phyloP scores from a whole-genome alignment of 2,329 filamentous ascomycete genomes.

The Bimuria novae-zelandiae region DNA sequence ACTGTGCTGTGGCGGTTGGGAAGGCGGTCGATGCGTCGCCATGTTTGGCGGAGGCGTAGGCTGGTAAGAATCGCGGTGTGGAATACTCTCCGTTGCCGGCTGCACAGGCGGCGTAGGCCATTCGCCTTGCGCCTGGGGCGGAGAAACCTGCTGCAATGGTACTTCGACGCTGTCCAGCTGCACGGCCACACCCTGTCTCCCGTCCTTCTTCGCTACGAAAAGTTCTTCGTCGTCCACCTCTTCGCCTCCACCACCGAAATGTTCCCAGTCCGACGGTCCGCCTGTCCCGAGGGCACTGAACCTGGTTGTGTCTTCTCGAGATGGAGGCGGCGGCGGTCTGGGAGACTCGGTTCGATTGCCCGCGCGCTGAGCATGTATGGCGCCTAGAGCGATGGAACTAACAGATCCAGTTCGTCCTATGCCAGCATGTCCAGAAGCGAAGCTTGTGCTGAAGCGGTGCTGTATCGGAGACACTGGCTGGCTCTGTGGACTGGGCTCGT shows the following conservation, averaged over 20 bases:
- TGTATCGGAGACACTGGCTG: slow-evolving; percentile 41
- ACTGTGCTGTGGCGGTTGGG: slow-evolving; percentile 22
- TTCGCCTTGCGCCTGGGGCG: slow-evolving; percentile 30
- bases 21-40: slow-evolving; percentile 20
- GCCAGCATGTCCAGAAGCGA: slow-evolving; percentile 20
- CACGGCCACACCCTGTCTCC: slow-evolving; percentile 16
- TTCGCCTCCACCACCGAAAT: slow-evolving; percentile 38
- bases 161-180: slow-evolving; percentile 37
- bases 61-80: slow-evolving; percentile 31
- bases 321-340: slow-evolving; percentile 26
- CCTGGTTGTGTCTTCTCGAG: slow-evolving; percentile 32
- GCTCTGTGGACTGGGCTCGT: slow-evolving; percentile 33
- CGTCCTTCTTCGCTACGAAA: slow-evolving; percentile 34
- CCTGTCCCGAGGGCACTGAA: slow-evolving; percentile 42
- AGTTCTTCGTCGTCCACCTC: slow-evolving; percentile 44
- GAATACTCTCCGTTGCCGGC: slow-evolving; percentile 17
- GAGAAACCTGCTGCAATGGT: slow-evolving; percentile 29
- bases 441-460: slow-evolving; percentile 33
- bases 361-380: slow-evolving; percentile 31
- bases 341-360: slow-evolving; percentile 32
- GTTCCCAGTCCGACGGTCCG: slow-evolving; percentile 46
- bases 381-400: slow-evolving; percentile 39
- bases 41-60: slow-evolving; percentile 38
- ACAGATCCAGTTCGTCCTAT: slow-evolving; percentile 36
- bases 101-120: slow-evolving; percentile 40